Base-by-base conservation (phyloP, 148 eudicot genomes). In the Silene uniflora region DNA sequence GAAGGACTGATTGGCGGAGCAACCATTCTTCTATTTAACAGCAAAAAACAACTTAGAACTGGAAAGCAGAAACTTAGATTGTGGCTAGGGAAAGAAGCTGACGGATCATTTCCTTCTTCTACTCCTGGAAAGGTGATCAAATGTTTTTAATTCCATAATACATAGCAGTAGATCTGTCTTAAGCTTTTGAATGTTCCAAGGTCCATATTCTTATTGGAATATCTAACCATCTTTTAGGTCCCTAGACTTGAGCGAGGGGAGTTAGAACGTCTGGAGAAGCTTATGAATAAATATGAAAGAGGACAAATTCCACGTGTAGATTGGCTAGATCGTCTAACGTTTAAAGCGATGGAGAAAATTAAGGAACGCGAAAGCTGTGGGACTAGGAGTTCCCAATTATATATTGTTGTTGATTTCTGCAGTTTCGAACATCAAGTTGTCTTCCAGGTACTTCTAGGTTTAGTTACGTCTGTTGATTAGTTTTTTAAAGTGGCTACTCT, bases 341-440 rank as follows among this genome's bases (percentile, higher is more conserved):
- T 95, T 78, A 89, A 89, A 84, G 81, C 97, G 23, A 89, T 95
- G 84, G 97, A 95, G 69, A 95, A 88, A 77, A 90, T 95, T 66
- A 92, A 89, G 87, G 97, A 95, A 78, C 83, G 83, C 64, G 97
- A 95, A 85, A 92, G 86, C 81, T 83, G 83, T 73, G 86, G 84
- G 83, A 88, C 76, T 77, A 96, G 86, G 74, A 89, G 86, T 86
- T 95, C 93, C 74, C 91, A 89, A 71, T 81, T 92, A 75, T 95
- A 83, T 79, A 72, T 95, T 24, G 81, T 95, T 65, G 86, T 95
- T 81, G 97, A 95, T 81, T 95, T 95, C 79, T 84, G 96, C 86
- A 90, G 97, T 81, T 90, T 95, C 55, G 98, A 95, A 75, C 98
- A 95, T 79, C 92, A 91, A 80, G 97, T 95, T 83, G 98, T 92